A percentile compares a stretch with the other conserved stretches of the same genome.
These are phyloP conservation scores for Colletotrichum incanum DNA, from an alignment of 2,329 filamentous ascomycete species.

Conservation along the genomic window DNA sequence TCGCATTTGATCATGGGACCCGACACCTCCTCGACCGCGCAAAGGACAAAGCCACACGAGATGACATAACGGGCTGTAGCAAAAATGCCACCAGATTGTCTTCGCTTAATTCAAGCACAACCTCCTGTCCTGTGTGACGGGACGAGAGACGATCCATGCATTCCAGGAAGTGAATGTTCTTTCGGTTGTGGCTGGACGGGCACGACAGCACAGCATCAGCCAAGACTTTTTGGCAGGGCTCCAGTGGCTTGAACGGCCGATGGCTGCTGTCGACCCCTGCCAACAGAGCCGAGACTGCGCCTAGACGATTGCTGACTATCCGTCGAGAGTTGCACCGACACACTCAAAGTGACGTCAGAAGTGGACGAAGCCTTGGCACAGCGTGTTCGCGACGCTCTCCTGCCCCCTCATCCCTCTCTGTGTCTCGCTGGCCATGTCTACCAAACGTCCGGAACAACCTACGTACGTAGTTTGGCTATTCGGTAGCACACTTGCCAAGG, in stretches of 20 bases:
- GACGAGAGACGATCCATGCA: neutral
- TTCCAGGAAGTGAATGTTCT: neutral
- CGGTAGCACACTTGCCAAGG: conserved; percentile 9
- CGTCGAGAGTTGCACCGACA: conserved; percentile 7
- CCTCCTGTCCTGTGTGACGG: neutral
- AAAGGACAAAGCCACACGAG: neutral
- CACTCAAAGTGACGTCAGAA: conserved; percentile 27
- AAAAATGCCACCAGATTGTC: neutral
- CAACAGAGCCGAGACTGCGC: neutral
- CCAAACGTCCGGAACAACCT: conserved; percentile 1
- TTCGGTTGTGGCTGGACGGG: conserved; percentile 19
- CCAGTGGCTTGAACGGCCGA: conserved; percentile 9
- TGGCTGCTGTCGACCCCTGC: neutral
- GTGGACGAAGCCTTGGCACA: conserved; percentile 15
- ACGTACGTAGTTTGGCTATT: neutral
- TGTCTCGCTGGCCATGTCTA: neutral
- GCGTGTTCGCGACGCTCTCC: neutral
- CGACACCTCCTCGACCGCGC: neutral
- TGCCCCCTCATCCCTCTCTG: neutral
- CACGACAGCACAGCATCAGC: conserved; percentile 32
- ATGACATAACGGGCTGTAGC: neutral
- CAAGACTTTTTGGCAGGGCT: conserved; percentile 36
- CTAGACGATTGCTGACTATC: neutral
- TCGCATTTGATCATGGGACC: neutral
- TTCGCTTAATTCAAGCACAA: neutral